phyloP scores from a whole-genome alignment of 1,284 basidiomycete species.

The Boletus chippewaensis region DNA sequence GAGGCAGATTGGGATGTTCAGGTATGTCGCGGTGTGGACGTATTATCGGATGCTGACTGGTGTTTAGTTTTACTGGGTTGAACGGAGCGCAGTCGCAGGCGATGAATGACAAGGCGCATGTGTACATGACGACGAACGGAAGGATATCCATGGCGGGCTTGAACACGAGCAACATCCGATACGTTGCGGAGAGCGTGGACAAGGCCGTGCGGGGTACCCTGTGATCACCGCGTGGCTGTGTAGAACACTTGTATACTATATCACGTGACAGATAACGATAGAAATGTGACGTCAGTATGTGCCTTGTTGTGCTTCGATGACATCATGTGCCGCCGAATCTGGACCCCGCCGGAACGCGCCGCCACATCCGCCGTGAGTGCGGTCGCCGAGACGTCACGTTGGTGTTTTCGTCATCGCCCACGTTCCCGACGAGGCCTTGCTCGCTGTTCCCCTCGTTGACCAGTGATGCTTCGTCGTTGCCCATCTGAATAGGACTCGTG shows the following conservation, averaged over 20 bases:
- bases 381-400: slow-evolving; percentile 21
- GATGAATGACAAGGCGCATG: slow-evolving; percentile 72
- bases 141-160: slow-evolving; percentile 58
- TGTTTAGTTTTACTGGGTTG: slow-evolving; percentile 71
- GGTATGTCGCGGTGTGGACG: slow-evolving; percentile 40
- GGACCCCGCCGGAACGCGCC: slow-evolving; percentile 28
- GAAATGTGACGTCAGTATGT: slow-evolving; percentile 26
- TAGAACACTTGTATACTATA: background rate
- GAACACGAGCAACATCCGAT: slow-evolving; percentile 67
- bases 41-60: slow-evolving; percentile 7
- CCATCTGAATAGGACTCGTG: slow-evolving; percentile 17
- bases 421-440: slow-evolving; percentile 15
- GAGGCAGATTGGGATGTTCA: slow-evolving; percentile 91
- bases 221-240: slow-evolving; percentile 27
- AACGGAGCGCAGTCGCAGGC: slow-evolving; percentile 61
- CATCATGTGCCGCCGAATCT: slow-evolving; percentile 24
- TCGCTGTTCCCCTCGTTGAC: slow-evolving; percentile 12
- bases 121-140: slow-evolving; percentile 85
- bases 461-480: slow-evolving; percentile 17
- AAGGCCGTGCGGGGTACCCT: slow-evolving; percentile 56
- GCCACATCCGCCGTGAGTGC: slow-evolving; percentile 20
- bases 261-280: background rate
- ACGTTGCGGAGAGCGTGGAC: slow-evolving; percentile 74
- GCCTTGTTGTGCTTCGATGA: slow-evolving; percentile 14
- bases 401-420: slow-evolving; percentile 18